Percentiles rank a stretch among this genome's conserved stretches.
Conservation (phyloP, 805 yeast species). For the Isabelozyma rhagii region DNA sequence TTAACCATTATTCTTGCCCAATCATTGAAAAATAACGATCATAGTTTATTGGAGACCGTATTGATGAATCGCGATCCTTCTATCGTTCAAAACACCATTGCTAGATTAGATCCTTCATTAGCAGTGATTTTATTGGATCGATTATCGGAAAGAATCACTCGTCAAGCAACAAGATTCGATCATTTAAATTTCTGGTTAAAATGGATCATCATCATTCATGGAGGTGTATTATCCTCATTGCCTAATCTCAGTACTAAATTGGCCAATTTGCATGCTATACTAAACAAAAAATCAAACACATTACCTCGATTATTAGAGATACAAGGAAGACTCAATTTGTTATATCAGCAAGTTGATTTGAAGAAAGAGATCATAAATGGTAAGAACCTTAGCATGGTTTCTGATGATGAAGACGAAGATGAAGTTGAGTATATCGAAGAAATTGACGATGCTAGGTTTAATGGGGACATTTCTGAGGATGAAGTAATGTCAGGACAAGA, state of each 20-base stretch:
- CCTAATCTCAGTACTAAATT: slow-evolving; percentile 43
- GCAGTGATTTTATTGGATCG: slow-evolving; percentile 51
- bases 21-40: slow-evolving; percentile 85
- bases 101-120: slow-evolving; percentile 46
- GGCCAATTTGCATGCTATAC: slow-evolving; percentile 44
- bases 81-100: slow-evolving; percentile 48
- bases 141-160: slow-evolving; percentile 49
- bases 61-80: slow-evolving; percentile 52
- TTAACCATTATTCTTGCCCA: slow-evolving; percentile 83
- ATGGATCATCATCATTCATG: slow-evolving; percentile 55
- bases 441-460: slow-evolving; percentile 45
- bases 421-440: slow-evolving; percentile 71
- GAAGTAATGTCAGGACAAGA: slow-evolving; percentile 13
- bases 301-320: slow-evolving; percentile 50
- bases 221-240: slow-evolving; percentile 42
- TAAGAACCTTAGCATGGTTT: neutral
- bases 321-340: slow-evolving; percentile 47
- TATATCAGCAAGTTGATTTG: slow-evolving; percentile 41
- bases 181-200: slow-evolving; percentile 54
- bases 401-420: slow-evolving; percentile 16
- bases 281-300: slow-evolving; percentile 46
- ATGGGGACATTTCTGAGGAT: slow-evolving; percentile 14
- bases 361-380: slow-evolving; percentile 32
- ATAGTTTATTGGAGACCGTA: slow-evolving; percentile 80
- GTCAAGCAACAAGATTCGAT: slow-evolving; percentile 49